A percentile compares a stretch with the other conserved stretches of the same genome.
These are phyloP conservation scores for Pisolithus marmoratus DNA, from an alignment of 768 basidiomycete genomes.

Conservation along the genomic window DNA sequence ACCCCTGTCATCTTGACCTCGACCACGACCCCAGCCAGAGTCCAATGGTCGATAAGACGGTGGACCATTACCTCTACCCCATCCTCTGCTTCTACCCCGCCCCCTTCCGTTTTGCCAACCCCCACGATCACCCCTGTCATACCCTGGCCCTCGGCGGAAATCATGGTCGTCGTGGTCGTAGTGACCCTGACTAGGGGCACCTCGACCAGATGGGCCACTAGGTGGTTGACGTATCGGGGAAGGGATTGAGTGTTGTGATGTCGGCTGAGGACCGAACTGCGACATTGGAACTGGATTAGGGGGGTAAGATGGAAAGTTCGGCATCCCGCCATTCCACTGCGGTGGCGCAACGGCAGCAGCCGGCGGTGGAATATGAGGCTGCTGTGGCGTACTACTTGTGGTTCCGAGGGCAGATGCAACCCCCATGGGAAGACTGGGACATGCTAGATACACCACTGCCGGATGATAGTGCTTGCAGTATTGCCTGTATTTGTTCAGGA, in stretches of 20 bases:
- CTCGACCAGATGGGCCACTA: slow-evolving; percentile 22
- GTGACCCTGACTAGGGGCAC: slow-evolving; percentile 20
- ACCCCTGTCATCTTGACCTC: slow-evolving; percentile 13
- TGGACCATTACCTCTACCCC: slow-evolving; percentile 23
- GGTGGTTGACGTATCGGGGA: slow-evolving; percentile 24
- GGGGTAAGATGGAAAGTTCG: background rate
- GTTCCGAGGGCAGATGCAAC: slow-evolving; percentile 21
- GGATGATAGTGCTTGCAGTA: slow-evolving; percentile 53
- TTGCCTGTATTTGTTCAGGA: slow-evolving; percentile 68
- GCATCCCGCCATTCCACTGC: slow-evolving; percentile 6
- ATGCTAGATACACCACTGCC: slow-evolving; percentile 31
- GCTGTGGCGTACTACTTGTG: slow-evolving; percentile 9
- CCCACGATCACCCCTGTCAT: slow-evolving; percentile 32
- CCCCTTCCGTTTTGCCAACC: slow-evolving; percentile 32
- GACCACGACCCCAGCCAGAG: slow-evolving; percentile 52
- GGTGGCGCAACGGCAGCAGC: slow-evolving; percentile 15
- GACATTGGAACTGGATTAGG: background rate
- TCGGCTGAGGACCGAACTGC: background rate
- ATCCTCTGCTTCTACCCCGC: slow-evolving; percentile 25
- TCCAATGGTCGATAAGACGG: slow-evolving; percentile 40
- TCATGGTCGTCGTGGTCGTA: slow-evolving; percentile 22
- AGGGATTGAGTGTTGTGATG: slow-evolving; percentile 9
- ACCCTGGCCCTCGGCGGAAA: slow-evolving; percentile 19
- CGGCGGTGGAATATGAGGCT: slow-evolving; percentile 17
- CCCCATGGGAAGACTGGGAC: slow-evolving; percentile 24